phyloP scores from a whole-genome alignment of 306 rosid genomes.

The Trichosanthes cucumerina region DNA sequence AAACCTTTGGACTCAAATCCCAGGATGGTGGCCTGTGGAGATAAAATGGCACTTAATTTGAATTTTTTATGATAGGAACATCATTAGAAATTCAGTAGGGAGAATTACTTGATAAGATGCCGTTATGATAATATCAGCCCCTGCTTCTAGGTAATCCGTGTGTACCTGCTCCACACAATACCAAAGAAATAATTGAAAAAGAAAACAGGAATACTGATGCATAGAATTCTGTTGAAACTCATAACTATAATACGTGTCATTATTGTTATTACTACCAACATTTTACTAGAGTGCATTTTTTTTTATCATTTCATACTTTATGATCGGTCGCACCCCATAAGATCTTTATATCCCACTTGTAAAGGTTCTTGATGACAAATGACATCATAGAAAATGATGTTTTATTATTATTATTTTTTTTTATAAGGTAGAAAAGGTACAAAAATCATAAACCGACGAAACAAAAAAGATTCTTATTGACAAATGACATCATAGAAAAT shows the following conservation, averaged over 20 bases:
- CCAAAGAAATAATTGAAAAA: neutral
- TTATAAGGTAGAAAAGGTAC: neutral
- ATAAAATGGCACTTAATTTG: neutral
- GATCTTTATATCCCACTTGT: neutral
- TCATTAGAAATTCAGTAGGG: neutral
- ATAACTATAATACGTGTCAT: neutral
- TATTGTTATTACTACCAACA: neutral
- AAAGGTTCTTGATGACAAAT: neutral
- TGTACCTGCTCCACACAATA: conserved; percentile 47
- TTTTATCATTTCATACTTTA: conserved; percentile 1
- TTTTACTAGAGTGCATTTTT: neutral
- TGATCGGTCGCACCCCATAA: neutral
- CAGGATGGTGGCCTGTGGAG: conserved; percentile 67
- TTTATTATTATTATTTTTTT: too few species aligned
- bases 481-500: neutral
- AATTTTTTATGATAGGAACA: neutral
- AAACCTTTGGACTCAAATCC: conserved; percentile 84
- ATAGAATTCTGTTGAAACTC: neutral
- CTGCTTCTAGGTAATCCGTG: conserved; percentile 81
- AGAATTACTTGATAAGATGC: conserved; percentile 84
- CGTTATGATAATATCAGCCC: conserved; percentile 71
- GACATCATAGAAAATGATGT: neutral
- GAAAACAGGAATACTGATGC: neutral
- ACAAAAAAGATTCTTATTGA: neutral
- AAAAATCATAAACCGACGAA: neutral